Evolutionary conservation across 768 basidiomycete species (phyloP), one percentile per base, ranked within the genome.

Genomic region (Trichaptum fuscoviolaceum): DNA sequence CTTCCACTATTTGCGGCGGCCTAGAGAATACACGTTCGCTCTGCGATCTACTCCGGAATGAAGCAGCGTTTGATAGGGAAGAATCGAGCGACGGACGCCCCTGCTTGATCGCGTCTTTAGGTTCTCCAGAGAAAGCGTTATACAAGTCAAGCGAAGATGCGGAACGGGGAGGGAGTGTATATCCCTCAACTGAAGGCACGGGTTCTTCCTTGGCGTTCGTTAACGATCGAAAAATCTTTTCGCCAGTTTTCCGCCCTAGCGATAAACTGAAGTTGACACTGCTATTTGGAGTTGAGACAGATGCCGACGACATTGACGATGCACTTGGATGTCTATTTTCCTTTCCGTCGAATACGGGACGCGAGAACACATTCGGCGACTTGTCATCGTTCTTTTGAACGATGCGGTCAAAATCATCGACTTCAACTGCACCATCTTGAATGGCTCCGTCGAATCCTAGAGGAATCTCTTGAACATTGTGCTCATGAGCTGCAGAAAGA

Each of bases 391-490:
- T 67, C 58, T 67, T 66, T 18, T 42, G 20, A 27, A 57, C 20
- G 26, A 34, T 24, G 24, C 42, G 42, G 42, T 52, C 74, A 1
- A 67, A 69, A 1, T 78, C 77, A 15, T 74, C 70, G 0, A 81
- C 67, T 66, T 81, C 80, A 30, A 80, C 73, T 1, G 79, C 78
- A 27, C 70, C 72, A 64, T 81, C 79, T 0, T 77, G 74, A 3
- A 81, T 63, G 10, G 75, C 70, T 0, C 68, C 68, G 10, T 70
- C 68, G 8, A 67, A 27, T 30, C 71, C 68, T 27, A 73, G 60
- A 2, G 84, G 80, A 63, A 85, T 83, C 9, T 76, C 69, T 0
- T 85, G 82, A 30, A 86, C 72, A 24, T 87, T 83, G 42, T 52
- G 42, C 10, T 52, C 42, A n/a, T 84, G 74, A 6, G 83, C 80